A percentile compares a stretch with the other conserved stretches of the same genome.
phyloP scores from a whole-genome alignment of 1,139 yeast genomes.

The Sugiyamaella japonica region DNA sequence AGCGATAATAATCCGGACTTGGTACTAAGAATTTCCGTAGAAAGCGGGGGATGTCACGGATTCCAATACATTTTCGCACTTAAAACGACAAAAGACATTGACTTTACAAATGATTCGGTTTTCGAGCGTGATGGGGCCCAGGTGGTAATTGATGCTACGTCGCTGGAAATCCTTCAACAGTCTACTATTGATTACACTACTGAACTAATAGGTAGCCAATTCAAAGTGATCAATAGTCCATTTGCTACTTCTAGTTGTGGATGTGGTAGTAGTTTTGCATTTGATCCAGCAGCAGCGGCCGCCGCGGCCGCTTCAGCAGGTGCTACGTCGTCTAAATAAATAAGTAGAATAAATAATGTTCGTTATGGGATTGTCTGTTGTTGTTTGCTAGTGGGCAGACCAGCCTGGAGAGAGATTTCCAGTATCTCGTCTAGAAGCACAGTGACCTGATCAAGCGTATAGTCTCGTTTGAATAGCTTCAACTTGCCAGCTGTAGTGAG shows the following conservation, averaged over 20 bases:
- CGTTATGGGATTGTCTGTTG: neutral
- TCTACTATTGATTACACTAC: slow-evolving; percentile 87
- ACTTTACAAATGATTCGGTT: slow-evolving; percentile 47
- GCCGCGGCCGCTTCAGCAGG: slow-evolving; percentile 8
- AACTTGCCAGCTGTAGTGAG: slow-evolving; percentile 28
- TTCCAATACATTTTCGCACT: slow-evolving; percentile 82
- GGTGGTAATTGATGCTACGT: slow-evolving; percentile 75
- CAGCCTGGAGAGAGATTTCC: neutral
- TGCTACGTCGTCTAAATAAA: slow-evolving; percentile 1
- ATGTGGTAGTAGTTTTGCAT: slow-evolving; percentile 93
- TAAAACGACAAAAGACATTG: slow-evolving; percentile 49
- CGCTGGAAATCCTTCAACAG: slow-evolving; percentile 79
- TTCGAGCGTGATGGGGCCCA: slow-evolving; percentile 70
- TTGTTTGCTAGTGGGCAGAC: neutral
- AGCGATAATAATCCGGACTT: slow-evolving; percentile 60
- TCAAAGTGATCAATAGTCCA: slow-evolving; percentile 87
- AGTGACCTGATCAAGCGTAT: slow-evolving; percentile 5
- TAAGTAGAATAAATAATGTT: slow-evolving; percentile 5
- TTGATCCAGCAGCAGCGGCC: slow-evolving; percentile 56
- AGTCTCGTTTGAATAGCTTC: slow-evolving; percentile 23
- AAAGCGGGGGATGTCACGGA: slow-evolving; percentile 98
- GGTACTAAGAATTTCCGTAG: slow-evolving; percentile 79
- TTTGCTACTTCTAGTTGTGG: slow-evolving; percentile 93
- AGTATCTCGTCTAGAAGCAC: neutral
- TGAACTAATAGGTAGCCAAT: slow-evolving; percentile 92